Conservation (phyloP, 2,329 filamentous ascomycete genomes). For the Fusarium avenaceum region DNA sequence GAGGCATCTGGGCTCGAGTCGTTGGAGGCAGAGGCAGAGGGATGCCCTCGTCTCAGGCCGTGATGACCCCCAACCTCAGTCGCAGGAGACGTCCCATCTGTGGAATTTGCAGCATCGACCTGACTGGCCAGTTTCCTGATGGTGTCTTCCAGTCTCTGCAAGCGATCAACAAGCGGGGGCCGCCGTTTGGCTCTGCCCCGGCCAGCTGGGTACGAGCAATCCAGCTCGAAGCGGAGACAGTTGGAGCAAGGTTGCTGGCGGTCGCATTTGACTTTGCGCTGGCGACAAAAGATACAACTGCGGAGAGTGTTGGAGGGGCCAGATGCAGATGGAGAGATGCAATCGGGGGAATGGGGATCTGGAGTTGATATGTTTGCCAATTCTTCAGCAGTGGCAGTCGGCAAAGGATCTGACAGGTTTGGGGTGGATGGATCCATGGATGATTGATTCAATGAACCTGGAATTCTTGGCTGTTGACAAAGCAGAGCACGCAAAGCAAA, state of each 20-base stretch:
- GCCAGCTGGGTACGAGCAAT: not conserved
- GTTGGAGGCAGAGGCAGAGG: not conserved
- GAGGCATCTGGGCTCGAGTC: not conserved
- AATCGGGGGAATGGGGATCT: accelerated
- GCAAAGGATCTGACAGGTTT: accelerated
- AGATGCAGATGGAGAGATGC: not conserved
- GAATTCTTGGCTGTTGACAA: not conserved
- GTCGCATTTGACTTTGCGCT: not conserved
- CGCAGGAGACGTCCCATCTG: not conserved
- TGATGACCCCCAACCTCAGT: accelerated
- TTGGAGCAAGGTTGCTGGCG: slow-evolving; percentile 1
- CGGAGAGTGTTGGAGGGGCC: not conserved
- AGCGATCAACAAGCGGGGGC: not conserved
- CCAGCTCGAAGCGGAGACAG: accelerated
- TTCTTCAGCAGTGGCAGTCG: not conserved
- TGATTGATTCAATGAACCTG: accelerated
- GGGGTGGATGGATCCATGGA: not conserved
- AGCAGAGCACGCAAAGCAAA: no score
- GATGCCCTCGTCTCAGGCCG: no score
- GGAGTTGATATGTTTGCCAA: not conserved
- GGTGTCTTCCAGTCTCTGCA: slow-evolving; percentile 1
- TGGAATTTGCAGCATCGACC: not conserved
- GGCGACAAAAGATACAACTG: not conserved
- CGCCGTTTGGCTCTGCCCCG: not conserved
- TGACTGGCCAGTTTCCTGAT: not conserved